Conservation (phyloP, 495 filamentous ascomycete genomes). For the Tuber umbilicatum region DNA sequence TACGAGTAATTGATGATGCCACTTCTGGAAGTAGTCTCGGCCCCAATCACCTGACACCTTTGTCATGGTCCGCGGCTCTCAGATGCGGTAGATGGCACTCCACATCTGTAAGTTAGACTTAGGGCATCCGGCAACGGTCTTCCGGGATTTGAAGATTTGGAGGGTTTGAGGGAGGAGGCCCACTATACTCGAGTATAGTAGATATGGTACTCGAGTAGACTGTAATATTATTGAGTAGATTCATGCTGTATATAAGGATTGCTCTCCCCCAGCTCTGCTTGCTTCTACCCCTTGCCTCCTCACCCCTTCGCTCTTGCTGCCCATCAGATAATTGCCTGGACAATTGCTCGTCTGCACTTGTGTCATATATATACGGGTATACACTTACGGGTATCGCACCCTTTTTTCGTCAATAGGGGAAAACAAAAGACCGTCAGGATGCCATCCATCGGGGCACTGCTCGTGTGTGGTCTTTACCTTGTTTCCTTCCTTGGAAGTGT, state of each 20-base stretch:
- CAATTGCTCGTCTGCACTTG: neutral
- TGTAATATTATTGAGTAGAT: neutral
- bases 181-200: no score
- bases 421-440: slow-evolving; percentile 1
- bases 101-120: neutral
- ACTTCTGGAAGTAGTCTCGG: no score
- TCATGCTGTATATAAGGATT: neutral
- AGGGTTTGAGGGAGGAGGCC: neutral
- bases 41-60: no score
- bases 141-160: neutral
- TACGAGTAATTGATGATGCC: no score
- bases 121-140: neutral
- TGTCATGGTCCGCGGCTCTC: no score
- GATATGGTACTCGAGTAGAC: no score
- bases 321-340: neutral
- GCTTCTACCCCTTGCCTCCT: neutral
- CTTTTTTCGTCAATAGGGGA: neutral
- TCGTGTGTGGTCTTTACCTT: slow-evolving; percentile 16
- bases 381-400: neutral
- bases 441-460: slow-evolving; percentile 12
- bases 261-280: neutral
- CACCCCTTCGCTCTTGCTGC: neutral
- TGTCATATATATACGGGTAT: neutral
- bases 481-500: slow-evolving; percentile 18
- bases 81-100: no score